Conservation (phyloP, 352 stramenopile genomes). For the Saprolegnia diclina region DNA sequence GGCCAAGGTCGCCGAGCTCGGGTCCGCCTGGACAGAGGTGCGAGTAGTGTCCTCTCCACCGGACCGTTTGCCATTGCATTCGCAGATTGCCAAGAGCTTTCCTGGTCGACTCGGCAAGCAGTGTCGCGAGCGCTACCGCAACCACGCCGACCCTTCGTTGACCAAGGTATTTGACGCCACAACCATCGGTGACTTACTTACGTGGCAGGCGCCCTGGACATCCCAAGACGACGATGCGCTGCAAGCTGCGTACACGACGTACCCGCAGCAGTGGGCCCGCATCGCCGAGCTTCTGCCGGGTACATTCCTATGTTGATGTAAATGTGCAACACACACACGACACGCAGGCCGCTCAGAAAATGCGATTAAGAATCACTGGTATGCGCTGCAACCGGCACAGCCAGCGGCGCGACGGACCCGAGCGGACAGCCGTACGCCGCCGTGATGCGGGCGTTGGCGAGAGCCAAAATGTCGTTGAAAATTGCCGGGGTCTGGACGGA, state of each 20-base stretch:
- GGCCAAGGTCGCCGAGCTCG: constrained; percentile 41
- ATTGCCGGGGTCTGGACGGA: not conserved
- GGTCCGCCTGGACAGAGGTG: constrained; percentile 57
- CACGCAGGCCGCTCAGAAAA: constrained; percentile 39
- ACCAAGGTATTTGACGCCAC: constrained; percentile 32
- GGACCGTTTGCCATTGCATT: not conserved
- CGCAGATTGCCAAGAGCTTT: constrained; percentile 50
- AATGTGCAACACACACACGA: too few relatives aligned
- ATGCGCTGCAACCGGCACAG: constrained; percentile 29
- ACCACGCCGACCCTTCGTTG: constrained; percentile 49
- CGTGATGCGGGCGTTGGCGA: not conserved
- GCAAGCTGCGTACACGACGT: constrained; percentile 23
- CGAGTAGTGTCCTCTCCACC: not conserved
- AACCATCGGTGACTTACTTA: not conserved
- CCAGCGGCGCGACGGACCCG: not conserved
- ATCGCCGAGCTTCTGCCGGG: constrained; percentile 46
- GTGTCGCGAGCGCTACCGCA: constrained; percentile 64
- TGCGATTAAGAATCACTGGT: constrained; percentile 66
- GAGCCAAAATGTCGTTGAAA: constrained; percentile 6
- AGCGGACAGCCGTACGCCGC: not conserved
- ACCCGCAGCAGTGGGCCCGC: constrained; percentile 41
- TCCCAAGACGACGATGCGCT: constrained; percentile 41
- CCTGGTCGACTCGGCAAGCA: constrained; percentile 58
- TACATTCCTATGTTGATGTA: not conserved
- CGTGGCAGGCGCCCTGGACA: constrained; percentile 45